Evolutionary conservation across 148 eudicot genomes (phyloP).

Genomic region (Pharnaceum exiguum): DNA sequence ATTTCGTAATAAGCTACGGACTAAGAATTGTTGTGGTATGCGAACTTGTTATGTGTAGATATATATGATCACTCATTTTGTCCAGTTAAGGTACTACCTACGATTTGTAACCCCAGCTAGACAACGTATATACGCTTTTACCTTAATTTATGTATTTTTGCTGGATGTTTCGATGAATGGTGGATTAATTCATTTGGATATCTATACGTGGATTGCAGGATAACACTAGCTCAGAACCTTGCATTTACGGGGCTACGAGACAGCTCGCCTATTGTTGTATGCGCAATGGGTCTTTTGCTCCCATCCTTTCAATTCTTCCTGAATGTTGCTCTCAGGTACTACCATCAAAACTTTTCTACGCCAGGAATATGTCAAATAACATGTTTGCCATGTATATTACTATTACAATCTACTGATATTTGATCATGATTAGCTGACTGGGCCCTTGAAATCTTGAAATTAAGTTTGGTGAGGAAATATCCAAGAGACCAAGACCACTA

Average conservation of each 20-base stretch:
- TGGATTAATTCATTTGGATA: no score
- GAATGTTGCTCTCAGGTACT: slow-evolving; percentile 50
- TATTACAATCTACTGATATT: neutral
- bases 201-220: slow-evolving; percentile 31
- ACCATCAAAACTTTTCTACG: neutral
- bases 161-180: no score
- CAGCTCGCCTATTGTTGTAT: slow-evolving; percentile 82
- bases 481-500: no score
- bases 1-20: no score
- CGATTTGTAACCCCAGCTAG: no score
- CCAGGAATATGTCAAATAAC: neutral
- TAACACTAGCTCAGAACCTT: slow-evolving; percentile 77
- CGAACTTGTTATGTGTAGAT: no score
- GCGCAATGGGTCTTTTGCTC: slow-evolving; percentile 73
- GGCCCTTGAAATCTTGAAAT: slow-evolving; percentile 10
- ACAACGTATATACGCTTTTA: no score
- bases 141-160: no score
- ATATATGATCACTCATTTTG: no score
- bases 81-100: no score
- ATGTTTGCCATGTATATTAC: neutral
- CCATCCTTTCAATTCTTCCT: slow-evolving; percentile 73
- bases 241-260: slow-evolving; percentile 71
- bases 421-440: neutral
- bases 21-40: no score
- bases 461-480: neutral